phyloP scores from a whole-genome alignment of 2,329 filamentous ascomycete species.

The Fusarium mundagurra region DNA sequence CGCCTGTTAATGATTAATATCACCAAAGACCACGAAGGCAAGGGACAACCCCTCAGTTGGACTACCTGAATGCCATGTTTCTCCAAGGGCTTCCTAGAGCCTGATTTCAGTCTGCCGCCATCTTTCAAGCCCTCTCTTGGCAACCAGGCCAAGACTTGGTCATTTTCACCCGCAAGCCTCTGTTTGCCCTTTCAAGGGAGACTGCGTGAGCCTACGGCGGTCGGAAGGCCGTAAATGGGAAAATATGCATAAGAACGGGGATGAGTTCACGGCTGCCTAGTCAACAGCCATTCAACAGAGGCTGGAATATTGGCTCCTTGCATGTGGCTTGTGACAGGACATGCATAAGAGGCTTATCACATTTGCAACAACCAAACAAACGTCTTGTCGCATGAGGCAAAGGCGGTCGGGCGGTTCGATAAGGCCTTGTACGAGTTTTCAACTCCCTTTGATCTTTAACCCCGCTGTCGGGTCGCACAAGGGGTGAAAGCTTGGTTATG shows the following conservation, averaged over 20 bases:
- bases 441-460: background rate
- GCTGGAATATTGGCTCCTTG: background rate
- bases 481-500: background rate
- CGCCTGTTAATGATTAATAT: background rate
- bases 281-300: background rate
- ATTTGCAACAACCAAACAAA: background rate
- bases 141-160: background rate
- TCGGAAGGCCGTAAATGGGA: background rate
- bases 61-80: background rate
- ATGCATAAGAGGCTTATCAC: background rate
- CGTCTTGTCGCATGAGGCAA: rapidly evolving
- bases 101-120: no score
- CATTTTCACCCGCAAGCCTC: background rate
- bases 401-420: background rate
- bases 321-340: background rate
- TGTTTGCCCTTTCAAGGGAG: background rate
- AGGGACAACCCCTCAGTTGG: rapidly evolving
- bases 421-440: background rate
- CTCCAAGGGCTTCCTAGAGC: background rate
- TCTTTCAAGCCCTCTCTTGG: background rate
- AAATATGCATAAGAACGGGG: background rate
- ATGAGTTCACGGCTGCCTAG: background rate
- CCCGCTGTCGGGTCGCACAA: background rate
- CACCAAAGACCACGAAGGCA: background rate
- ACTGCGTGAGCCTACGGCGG: background rate